Base-by-base conservation (phyloP, 805 yeast species). In the Yarrowia divulgata region DNA sequence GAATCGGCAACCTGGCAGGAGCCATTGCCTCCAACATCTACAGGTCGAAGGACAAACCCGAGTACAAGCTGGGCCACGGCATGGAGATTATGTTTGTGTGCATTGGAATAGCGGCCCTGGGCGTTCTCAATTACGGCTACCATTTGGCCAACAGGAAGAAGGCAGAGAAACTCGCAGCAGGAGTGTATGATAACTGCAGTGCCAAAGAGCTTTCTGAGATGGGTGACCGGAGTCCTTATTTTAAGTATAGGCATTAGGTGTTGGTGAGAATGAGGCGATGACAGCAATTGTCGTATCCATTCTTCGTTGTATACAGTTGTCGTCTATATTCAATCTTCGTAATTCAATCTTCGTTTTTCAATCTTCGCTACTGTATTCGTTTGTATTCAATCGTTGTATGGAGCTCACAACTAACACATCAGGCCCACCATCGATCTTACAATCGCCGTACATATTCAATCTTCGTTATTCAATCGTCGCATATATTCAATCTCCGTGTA, bases 21-120 rank as follows among this genome's bases (percentile, higher is more conserved):
- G 49, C 49, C n/a, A 19, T 46, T 19, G 49, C 49, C n/a, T 46
- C 49, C 16, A 46, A 46, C 16, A 46, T 46, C 16, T 46, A 46
- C 49, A 46, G 32, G n/a, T 10, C 49, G 16, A 19, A 46, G 5
- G 49, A 46, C 32, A 46, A 46, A 16, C 49, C 49, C 1, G 49
- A 23, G 16, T 46, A 46, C 49, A 46, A 23, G 16, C 16, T 46
- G 16, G 49, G 49, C 1, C 49, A 46, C 49, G 49, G 49, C 14
- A 18, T 46, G 49, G 49, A 19, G 13, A 46, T 46, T n/a, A 19
- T 46, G 49, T 46, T 46, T 46, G 49, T 19, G 5, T 46, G 49
- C 6, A 46, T 46, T 3, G 49, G 49, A 3, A 19, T 46, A 10
- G 49, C 49, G 1, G 49, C 32, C 12, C 8, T 46, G 29, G 49